A percentile compares a stretch with the other conserved stretches of the same genome.
Conservation (phyloP, 805 yeast genomes). For the Candida arabinofermentans region DNA sequence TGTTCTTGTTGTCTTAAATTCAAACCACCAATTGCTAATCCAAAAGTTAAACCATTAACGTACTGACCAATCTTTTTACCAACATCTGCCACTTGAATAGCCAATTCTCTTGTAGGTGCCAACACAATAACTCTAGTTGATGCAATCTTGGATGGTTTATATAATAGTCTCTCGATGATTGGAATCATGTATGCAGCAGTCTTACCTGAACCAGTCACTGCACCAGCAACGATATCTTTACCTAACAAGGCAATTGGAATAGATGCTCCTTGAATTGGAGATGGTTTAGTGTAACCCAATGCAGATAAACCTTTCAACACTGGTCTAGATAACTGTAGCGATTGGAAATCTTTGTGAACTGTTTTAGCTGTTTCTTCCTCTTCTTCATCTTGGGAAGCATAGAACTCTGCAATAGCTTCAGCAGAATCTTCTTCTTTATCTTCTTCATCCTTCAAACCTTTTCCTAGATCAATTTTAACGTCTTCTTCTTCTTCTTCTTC, state of each 20-base stretch:
- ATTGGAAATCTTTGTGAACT: conserved; percentile 63
- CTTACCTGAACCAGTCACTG: conserved; percentile 99
- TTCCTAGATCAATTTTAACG: conserved; percentile 28
- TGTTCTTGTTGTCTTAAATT: conserved; percentile 95
- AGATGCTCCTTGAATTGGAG: conserved; percentile 90
- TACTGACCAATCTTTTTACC: conserved; percentile 80
- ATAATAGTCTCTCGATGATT: conserved; percentile 84
- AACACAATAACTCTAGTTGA: conserved; percentile 87
- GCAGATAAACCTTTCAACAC: conserved; percentile 76
- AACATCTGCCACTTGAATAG: conserved; percentile 93
- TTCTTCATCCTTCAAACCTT: conserved; percentile 28
- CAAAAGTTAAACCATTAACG: conserved; percentile 75
- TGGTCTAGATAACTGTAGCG: conserved; percentile 84
- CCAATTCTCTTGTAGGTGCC: conserved; percentile 96
- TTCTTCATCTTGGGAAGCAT: conserved; percentile 55
- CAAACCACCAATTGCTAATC: conserved; percentile 97
- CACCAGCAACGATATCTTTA: conserved; percentile 97
- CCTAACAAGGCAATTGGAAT: conserved; percentile 93
- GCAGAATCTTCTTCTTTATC: conserved; percentile 59
- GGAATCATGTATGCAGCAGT: conserved; percentile 99
- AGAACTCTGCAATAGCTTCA: conserved; percentile 80
- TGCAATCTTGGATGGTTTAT: conserved; percentile 81
- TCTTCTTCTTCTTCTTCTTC: conserved; percentile 14
- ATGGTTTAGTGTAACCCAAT: conserved; percentile 81
- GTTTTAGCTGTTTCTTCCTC: conserved; percentile 38